Conservation (phyloP, 768 basidiomycete genomes). For the Rhodotorula kratochvilovae region DNA sequence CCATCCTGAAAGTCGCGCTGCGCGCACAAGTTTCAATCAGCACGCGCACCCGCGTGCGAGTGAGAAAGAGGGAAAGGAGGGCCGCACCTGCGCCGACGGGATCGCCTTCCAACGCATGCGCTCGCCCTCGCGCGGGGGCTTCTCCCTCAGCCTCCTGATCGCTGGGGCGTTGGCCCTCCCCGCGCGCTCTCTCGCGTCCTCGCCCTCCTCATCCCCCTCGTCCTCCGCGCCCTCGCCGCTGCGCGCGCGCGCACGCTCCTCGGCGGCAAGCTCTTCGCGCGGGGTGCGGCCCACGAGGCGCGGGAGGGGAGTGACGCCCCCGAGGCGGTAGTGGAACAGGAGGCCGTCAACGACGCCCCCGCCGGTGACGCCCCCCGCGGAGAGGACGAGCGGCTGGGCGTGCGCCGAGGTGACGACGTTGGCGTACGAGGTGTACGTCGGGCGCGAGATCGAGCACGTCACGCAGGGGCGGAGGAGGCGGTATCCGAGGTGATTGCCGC, state of each 20-base stretch:
- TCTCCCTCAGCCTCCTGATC: background rate
- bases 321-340: conserved; percentile 14
- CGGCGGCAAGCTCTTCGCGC: background rate
- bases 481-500: conserved; percentile 19
- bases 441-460: conserved; percentile 8
- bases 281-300: conserved; percentile 3
- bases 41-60: background rate
- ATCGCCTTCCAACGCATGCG: conserved; percentile 25
- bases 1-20: conserved; percentile 16
- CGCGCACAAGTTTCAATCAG: too few relatives aligned
- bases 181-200: background rate
- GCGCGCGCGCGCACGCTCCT: background rate
- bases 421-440: conserved; percentile 15
- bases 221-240: background rate
- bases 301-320: background rate
- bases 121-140: background rate
- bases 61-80: too few relatives aligned
- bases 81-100: conserved; percentile 18
- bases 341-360: conserved; percentile 25
- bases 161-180: background rate
- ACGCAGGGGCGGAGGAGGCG: conserved; percentile 22
- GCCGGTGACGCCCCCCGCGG: conserved; percentile 24
- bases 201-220: background rate
- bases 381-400: background rate
- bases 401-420: background rate